phyloP scores from a whole-genome alignment of 1,284 basidiomycete genomes.

The Grifola frondosa region DNA sequence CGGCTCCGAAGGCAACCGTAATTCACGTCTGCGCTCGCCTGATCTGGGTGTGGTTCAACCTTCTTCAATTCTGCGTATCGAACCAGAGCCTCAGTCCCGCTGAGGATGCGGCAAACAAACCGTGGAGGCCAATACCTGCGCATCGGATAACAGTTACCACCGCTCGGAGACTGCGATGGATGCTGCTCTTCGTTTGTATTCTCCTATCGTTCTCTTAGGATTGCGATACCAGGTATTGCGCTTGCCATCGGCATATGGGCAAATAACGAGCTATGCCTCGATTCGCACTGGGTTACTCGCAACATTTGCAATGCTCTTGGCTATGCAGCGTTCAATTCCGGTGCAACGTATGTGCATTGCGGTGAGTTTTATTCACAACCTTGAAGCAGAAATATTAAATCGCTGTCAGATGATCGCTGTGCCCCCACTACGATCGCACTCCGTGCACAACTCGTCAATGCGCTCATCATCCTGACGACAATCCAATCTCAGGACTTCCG shows the following conservation, averaged over 20 bases:
- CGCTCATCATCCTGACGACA: slow-evolving; percentile 34
- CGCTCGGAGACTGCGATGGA: slow-evolving; percentile 37
- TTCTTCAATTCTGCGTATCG: slow-evolving; percentile 42
- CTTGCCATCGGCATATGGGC: slow-evolving; percentile 30
- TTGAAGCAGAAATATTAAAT: too few relatives aligned
- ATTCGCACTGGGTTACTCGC: slow-evolving; percentile 35
- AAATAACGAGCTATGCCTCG: slow-evolving; percentile 37
- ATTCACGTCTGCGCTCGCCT: slow-evolving; percentile 30
- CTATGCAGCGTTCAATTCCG: slow-evolving; percentile 23
- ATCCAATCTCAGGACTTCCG: slow-evolving; percentile 43
- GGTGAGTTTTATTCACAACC: too few relatives aligned
- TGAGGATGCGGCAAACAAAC: slow-evolving; percentile 45
- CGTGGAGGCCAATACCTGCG: slow-evolving; percentile 44
- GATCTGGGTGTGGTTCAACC: slow-evolving; percentile 44
- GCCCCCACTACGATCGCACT: slow-evolving; percentile 13
- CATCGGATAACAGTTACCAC: slow-evolving; percentile 35
- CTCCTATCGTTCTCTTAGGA: slow-evolving; percentile 16
- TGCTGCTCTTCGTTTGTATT: slow-evolving; percentile 35
- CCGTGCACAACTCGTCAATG: slow-evolving; percentile 25
- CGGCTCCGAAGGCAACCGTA: neutral
- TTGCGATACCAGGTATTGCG: slow-evolving; percentile 22
- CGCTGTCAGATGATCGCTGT: neutral
- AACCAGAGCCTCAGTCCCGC: slow-evolving; percentile 41
- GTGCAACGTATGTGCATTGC: slow-evolving; percentile 17
- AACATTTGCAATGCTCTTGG: slow-evolving; percentile 38